Percentiles rank a stretch among this genome's conserved stretches.
Conservation (phyloP, 2,329 filamentous ascomycete species). For the Sodiomyces alkalinus region DNA sequence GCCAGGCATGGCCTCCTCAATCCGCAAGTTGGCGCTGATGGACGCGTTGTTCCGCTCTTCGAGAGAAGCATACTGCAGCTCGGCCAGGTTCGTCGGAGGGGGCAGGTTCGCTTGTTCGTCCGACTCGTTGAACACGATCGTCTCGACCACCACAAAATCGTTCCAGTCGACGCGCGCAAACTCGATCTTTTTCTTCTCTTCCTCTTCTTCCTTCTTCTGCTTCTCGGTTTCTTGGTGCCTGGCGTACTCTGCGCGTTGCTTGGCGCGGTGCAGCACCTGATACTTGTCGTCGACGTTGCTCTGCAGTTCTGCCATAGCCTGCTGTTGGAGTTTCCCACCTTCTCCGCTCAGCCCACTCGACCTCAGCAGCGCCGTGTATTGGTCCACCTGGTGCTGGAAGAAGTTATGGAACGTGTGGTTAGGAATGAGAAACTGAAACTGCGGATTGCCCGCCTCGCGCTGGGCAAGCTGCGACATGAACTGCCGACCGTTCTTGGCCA, state of each 20-base stretch:
- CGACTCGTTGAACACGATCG: conserved; percentile 76
- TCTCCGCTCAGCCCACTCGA: conserved; percentile 51
- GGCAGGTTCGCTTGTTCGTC: conserved; percentile 80
- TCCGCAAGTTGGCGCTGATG: conserved; percentile 64
- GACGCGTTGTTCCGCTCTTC: conserved; percentile 91
- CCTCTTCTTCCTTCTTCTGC: conserved; percentile 75
- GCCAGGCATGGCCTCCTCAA: conserved; percentile 89
- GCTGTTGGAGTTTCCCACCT: conserved; percentile 53
- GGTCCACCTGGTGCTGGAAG: conserved; percentile 82
- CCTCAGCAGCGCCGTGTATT: conserved; percentile 70
- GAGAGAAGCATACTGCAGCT: conserved; percentile 84
- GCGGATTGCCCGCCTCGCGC: conserved; percentile 76
- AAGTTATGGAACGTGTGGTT: conserved; percentile 96
- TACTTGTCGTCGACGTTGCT: conserved; percentile 67
- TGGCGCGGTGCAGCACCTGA: conserved; percentile 64
- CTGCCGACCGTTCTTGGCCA: conserved; percentile 79
- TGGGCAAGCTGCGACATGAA: conserved; percentile 87
- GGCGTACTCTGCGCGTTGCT: conserved; percentile 73
- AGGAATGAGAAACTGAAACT: conserved; percentile 90
- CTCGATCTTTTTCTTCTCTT: conserved; percentile 60
- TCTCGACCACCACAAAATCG: conserved; percentile 92
- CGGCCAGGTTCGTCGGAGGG: conserved; percentile 75
- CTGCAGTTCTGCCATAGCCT: conserved; percentile 57
- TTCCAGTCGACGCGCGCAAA: conserved; percentile 94
- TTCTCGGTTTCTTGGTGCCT: conserved; percentile 76